Base-by-base conservation (phyloP, 202 grass and related monocot species). In the Brachypodium distachyon region DNA sequence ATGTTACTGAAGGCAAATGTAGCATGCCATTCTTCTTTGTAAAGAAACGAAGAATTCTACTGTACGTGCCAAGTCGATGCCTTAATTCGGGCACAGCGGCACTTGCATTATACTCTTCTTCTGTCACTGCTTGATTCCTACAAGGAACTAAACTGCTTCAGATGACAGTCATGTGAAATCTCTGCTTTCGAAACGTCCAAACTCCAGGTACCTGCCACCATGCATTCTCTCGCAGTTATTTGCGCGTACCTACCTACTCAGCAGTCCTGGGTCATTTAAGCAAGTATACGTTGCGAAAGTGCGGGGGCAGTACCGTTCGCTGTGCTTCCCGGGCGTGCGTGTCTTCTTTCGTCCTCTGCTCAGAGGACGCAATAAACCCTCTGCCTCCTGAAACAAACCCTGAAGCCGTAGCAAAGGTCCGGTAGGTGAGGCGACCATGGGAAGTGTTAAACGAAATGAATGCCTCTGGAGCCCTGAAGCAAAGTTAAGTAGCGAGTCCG, bases 181-280 rank as follows among this genome's bases (percentile, higher is more conserved):
- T 21, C 46, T 50, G 48, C 18, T 49, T 19, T 7, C 33, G 9
- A 39, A 54, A 26, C 22, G 18, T 12, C 53, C 54, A 16, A 33
- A 50, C 78, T 63, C 33, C 17, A 12, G 42, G 28, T 22, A 42
- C 31, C 11, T 1, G 49, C 4, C 4, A 48, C 10, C 6, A 68
- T 38, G 18, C 31, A 17, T 49, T n/a, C n/a, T n/a, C n/a, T n/a
- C 12, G 75, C 82, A 84, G 29, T 84, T 73, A 84, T 48, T 78
- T 4, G 48, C 37, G 6, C 26, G 23, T 17, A 41, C 27, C 54
- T 62, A 84, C 46, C 67, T 44, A 77, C 73, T 25, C 38, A 39
- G 19, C 28, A 31, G 32, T n/a, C 81, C 9, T 42, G 9, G 12
- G 40, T 23, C 43, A 51, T 18, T 28, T 43, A 51, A 21, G 23